Conservation (phyloP, 176 grass and related monocot species). For the Cenchrus purpureus region DNA sequence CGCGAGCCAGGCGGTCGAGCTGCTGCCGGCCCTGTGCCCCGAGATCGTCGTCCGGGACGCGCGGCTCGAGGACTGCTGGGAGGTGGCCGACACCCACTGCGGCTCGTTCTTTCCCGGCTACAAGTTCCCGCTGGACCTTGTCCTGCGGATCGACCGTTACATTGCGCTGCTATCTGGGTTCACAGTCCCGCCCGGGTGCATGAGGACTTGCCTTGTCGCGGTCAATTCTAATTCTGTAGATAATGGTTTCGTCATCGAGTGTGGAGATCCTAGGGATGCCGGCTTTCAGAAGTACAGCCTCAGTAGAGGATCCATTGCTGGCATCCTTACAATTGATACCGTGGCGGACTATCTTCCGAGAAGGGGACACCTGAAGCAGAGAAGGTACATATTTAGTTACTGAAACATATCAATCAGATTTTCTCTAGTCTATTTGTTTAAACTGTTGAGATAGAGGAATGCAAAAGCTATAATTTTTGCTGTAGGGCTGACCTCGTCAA, state of each 20-base stretch:
- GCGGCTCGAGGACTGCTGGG: conserved; percentile 84
- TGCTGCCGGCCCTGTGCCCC: conserved; percentile 72
- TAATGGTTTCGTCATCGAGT: conserved; percentile 48
- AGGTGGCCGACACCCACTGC: conserved; percentile 96
- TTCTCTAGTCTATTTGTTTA: neutral
- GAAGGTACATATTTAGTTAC: conserved; percentile 66
- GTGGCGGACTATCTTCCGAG: conserved; percentile 91
- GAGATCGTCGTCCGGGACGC: conserved; percentile 78
- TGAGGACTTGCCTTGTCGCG: conserved; percentile 85
- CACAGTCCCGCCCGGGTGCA: conserved; percentile 79
- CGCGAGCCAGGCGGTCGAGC: conserved; percentile 67
- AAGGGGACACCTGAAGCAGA: conserved; percentile 77
- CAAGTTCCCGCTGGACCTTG: conserved; percentile 81
- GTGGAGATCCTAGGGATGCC: conserved; percentile 54
- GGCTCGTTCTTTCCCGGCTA: conserved; percentile 90
- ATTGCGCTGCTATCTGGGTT: conserved; percentile 73
- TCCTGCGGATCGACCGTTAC: conserved; percentile 82
- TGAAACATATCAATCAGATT: neutral
- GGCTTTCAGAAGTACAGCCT: conserved; percentile 59
- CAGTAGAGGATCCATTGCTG: conserved; percentile 63
- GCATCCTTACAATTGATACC: conserved; percentile 84
- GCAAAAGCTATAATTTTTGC: neutral
- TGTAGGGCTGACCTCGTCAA: neutral
- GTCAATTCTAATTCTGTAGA: conserved; percentile 45
- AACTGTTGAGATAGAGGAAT: neutral